Evolutionary conservation across 306 rosid species (phyloP).

Genomic region (Corylus avellana): DNA sequence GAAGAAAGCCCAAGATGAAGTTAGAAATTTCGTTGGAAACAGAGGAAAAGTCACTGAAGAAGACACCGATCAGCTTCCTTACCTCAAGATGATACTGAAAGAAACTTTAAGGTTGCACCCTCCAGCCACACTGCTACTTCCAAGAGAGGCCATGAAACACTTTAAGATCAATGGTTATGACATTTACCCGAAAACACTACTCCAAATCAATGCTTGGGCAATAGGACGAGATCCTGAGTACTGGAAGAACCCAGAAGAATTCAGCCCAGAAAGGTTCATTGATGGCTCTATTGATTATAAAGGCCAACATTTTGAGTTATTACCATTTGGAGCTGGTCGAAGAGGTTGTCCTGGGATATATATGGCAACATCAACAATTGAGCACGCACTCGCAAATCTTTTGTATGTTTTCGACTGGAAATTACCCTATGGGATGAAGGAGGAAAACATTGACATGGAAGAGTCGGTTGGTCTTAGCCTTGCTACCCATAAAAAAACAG

Average conservation of each 20-base stretch:
- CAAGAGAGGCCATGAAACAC: slow-evolving; percentile 37
- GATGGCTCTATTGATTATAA: slow-evolving; percentile 32
- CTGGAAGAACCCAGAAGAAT: slow-evolving; percentile 49
- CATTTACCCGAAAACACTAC: slow-evolving; percentile 23
- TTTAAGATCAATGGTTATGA: slow-evolving; percentile 34
- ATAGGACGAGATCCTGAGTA: slow-evolving; percentile 41
- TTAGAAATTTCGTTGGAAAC: slow-evolving; percentile 7
- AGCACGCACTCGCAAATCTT: slow-evolving; percentile 46
- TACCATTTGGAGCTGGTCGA: slow-evolving; percentile 56
- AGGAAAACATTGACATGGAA: slow-evolving; percentile 47
- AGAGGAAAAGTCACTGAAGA: slow-evolving; percentile 28
- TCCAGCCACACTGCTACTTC: slow-evolving; percentile 37
- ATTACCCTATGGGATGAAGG: slow-evolving; percentile 38
- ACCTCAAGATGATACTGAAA: slow-evolving; percentile 42
- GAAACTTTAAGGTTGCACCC: slow-evolving; percentile 54
- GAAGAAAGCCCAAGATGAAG: slow-evolving; percentile 42
- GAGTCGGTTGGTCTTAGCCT: slow-evolving; percentile 32
- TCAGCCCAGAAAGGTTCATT: slow-evolving; percentile 49
- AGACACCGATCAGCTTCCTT: slow-evolving; percentile 28
- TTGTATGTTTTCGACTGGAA: slow-evolving; percentile 48
- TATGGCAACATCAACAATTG: slow-evolving; percentile 30
- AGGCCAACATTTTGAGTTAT: slow-evolving; percentile 42
- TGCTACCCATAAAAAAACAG: slow-evolving; percentile 35
- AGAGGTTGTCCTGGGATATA: slow-evolving; percentile 44
- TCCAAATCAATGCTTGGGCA: slow-evolving; percentile 39